Evolutionary conservation across 768 basidiomycete species (phyloP).

Genomic region (Termitomyces sp.): DNA sequence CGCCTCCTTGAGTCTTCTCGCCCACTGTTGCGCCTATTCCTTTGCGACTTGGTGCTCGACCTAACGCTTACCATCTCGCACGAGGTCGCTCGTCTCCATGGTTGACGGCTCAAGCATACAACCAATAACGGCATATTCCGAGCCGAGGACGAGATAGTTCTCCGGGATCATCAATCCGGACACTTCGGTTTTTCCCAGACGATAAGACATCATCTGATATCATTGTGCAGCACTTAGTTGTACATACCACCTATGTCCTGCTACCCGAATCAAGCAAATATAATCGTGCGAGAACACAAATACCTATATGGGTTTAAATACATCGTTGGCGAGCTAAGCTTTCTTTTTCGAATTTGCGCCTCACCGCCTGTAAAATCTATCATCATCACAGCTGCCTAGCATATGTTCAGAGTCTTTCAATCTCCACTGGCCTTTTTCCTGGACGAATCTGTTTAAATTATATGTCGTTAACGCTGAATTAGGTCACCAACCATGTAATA

Average conservation of each 20-base stretch:
- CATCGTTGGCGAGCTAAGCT: neutral
- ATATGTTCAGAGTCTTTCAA: neutral
- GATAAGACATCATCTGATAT: slow-evolving; percentile 1
- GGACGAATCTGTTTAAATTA: no score
- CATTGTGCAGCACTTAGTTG: neutral
- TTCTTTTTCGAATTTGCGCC: neutral
- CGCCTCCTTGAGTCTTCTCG: neutral
- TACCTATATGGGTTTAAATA: neutral
- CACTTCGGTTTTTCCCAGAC: slow-evolving; percentile 1
- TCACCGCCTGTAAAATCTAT: neutral
- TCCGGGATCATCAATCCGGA: slow-evolving; percentile 1
- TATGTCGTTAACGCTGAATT: neutral
- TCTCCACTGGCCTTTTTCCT: neutral
- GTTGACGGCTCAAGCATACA: neutral
- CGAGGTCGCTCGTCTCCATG: neutral
- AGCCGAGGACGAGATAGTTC: neutral
- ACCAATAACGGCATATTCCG: neutral
- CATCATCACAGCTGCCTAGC: neutral
- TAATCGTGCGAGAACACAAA: neutral
- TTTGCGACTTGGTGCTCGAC: neutral
- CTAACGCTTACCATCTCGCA: neutral
- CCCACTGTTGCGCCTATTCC: neutral
- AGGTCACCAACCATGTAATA: neutral
- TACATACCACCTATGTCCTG: neutral
- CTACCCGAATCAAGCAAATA: no score